Evolutionary conservation across 140 eudicot species (phyloP), one percentile per base, ranked within the genome.

Genomic region (Senecio squalidus): DNA sequence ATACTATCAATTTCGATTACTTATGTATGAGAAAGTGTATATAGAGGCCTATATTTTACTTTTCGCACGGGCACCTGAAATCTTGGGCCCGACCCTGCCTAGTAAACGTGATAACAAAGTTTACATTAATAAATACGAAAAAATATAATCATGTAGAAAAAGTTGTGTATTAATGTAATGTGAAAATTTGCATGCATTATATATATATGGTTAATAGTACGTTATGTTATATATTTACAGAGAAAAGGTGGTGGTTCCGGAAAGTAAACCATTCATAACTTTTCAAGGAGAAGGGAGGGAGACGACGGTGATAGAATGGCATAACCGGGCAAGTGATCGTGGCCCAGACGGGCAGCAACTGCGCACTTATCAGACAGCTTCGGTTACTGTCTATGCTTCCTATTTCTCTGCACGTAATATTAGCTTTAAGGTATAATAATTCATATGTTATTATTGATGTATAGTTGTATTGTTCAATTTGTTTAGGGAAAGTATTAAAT

Each of bases 181-280:
- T 40, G 3, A 28, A 58, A 31, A 13, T 14, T 51, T 64, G 64
- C 64, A 43, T 53, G 49, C 24, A 54, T 63, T 65, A 33, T 28
- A 6, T 51, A 29, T n/a, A 9, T 15, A 18, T 47, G 51, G 17
- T 20, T 61, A 39, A 62, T 20, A 63, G 22, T n/a, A 44, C 67
- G 21, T 38, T n/a, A n/a, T n/a, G n/a, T 63, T 65, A 33, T 28
- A 6, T 51, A 29, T n/a, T 9, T 15, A n/a, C 81, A 91, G 98
- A 26, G 98, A 91, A 70, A 91, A 91, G 75, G 98, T 91, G 66
- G 82, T 81, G 88, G 92, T 91, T 36, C 96, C 98, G 54, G 94
- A 72, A 33, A 17, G 80, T 28, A 91, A 91, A 58, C 92, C 94
- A 0, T 91, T 83, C 82, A 75, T 91, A 58, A 91, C 98, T 11